Percentiles rank a stretch among this genome's conserved stretches.
Conservation (phyloP, 2,329 filamentous ascomycete genomes). For the Aspergillus brasiliensis region DNA sequence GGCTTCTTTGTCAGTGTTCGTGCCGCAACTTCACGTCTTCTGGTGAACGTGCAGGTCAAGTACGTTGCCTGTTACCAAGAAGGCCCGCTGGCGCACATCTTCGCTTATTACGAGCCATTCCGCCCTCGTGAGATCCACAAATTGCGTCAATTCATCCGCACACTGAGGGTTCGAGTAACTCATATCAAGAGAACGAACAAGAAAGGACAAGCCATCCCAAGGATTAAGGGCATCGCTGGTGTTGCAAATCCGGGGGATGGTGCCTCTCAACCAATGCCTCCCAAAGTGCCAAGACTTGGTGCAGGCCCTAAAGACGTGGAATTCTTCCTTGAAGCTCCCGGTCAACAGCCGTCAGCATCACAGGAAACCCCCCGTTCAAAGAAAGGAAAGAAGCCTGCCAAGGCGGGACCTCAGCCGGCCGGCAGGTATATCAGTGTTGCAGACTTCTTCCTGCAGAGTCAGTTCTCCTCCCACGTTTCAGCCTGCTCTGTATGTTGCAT, state of each 20-base stretch:
- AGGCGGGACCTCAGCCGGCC: conserved; percentile 32
- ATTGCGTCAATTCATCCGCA: conserved; percentile 41
- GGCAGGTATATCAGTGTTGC: conserved; percentile 55
- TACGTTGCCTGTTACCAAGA: conserved; percentile 60
- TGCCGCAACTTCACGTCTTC: conserved; percentile 57
- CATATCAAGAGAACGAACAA: conserved; percentile 45
- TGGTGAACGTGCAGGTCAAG: conserved; percentile 66
- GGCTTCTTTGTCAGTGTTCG: conserved; percentile 66
- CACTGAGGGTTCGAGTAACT: conserved; percentile 43
- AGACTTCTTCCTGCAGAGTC: conserved; percentile 52
- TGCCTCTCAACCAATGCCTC: conserved; percentile 34
- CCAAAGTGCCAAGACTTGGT: conserved; percentile 39
- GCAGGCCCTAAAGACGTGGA: conserved; percentile 56
- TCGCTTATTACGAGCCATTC: conserved; percentile 34
- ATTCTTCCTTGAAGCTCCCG: conserved; percentile 52
- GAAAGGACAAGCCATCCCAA: conserved; percentile 34
- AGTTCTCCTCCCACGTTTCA: conserved; percentile 19
- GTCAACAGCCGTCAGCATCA: conserved; percentile 14
- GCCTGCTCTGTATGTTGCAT: not conserved
- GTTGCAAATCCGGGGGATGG: conserved; percentile 49
- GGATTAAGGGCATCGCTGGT: conserved; percentile 50
- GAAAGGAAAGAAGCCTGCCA: conserved; percentile 33
- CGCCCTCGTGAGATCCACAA: conserved; percentile 23
- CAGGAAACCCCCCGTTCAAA: conserved; percentile 14
- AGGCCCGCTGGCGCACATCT: conserved; percentile 43